Base-by-base conservation (phyloP, 495 filamentous ascomycete genomes). In the Acidiella bohemica region DNA sequence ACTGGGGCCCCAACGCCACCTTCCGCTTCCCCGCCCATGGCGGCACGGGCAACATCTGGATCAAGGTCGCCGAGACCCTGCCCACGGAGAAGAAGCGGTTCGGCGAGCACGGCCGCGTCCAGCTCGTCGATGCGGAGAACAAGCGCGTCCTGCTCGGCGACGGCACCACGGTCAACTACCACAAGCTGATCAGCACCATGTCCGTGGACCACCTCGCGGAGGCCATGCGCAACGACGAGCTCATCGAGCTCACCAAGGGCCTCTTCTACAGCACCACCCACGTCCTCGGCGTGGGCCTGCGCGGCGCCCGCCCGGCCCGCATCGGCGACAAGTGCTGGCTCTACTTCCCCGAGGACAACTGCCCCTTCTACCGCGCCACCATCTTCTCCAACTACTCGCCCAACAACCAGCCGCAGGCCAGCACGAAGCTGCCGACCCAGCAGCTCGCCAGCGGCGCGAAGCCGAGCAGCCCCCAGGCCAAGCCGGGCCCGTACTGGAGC, bases 361-460 rank as follows among this genome's bases (percentile, higher is more conserved):
- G 87, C 72, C 86, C 85, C 58, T 99, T 99, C 77, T 99, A 99
- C 72, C 85, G 90, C 54, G 90, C 90, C 56, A 99, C 90, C 47
- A 96, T 99, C 67, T 99, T 99, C 77, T 96, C 90, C 65, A 99
- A 99, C 77, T 99, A 99, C 73, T 96, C 92, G 13, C 90, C 88
- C 43, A 74, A 93, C 75, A 99, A 99, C 69, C 90, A 96, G 66
- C 90, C 90, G 14, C 66, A 77, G 38, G 67, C 72, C 31, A 76
- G 76, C 41, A 78, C 72, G 55, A 90, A 92, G 69, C 80, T 99
- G 27, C 73, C 85, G 31, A 96, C 90, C 11, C 65, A 81, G 42
- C 80, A 84, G 56, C 72, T 84, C 22, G 90, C 84, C 19, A 68
- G 93, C 47, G 90, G 90, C 63, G 78, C 74, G 61, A 80, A 81